Evolutionary conservation across 1,139 yeast genomes (phyloP), one percentile per base, ranked within the genome.

Genomic region (Blastobotrys petasosporus): DNA sequence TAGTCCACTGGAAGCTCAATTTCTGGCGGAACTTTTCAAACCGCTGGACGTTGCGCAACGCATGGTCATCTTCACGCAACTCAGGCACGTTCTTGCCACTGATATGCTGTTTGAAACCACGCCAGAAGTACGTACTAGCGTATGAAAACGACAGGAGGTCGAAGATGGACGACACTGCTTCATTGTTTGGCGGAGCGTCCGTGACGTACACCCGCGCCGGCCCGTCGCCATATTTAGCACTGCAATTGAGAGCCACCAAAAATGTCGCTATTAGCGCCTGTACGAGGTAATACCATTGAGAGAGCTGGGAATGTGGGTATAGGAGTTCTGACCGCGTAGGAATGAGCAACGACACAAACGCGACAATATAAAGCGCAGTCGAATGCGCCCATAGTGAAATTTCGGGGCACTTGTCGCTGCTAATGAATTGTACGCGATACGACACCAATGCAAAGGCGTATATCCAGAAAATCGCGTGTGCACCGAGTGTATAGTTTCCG

Each of bases 51-150:
- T 85, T 79, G 47, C 71, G 71, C 52, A 80, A 77, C 0, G 97
- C 82, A 63, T 87, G 87, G 64, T 90, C 97, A 53, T 84, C 88
- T 55, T 77, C 76, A 54, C 78, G 71, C 51, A 92, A 71, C 39
- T 94, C 95, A 96, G 96, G 87, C 46, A 92, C 79, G 54, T 88
- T 94, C 3, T 70, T 69, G 57, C 71, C 66, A 37, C 71, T 68
- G 54, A 92, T 69, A 2, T 82, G 71, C 1, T 65, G 62, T 53
- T 71, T 70, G 61, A 77, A 82, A 2, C 96, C 86, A 42, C 70
- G 63, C 77, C 81, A 76, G 36, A 90, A 74, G 73, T 88, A 73
- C 30, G 73, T 70, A 58, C 84, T 79, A 37, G 87, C 68, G 95
- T 95, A 92, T 30, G 82, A 70, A 68, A 83, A 92, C 3, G 86